Evolutionary conservation across 192 early-diverging fungal species (phyloP), one percentile per base, ranked within the genome.

Genomic region (Jimgerdemannia lactiflua): DNA sequence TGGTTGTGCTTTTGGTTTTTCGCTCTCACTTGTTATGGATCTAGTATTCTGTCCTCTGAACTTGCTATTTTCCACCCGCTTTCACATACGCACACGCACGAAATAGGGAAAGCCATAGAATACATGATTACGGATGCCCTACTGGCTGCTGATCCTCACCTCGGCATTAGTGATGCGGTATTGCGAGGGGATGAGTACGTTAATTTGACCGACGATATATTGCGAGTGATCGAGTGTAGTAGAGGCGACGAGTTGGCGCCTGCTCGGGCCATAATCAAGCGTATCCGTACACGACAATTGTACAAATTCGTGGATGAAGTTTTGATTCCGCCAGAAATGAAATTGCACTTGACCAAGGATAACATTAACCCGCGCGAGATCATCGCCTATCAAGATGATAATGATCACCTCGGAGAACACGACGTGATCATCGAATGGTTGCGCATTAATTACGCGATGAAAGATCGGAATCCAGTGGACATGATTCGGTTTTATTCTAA

Each of bases 121-220:
- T 87, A 91, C 71, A 99, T 99, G 98, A 74, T 98, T 9, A 89
- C 89, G 14, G 97, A 99, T 73, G 93, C 92, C 3, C 76, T 99
- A 41, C 79, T 95, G n/a, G 84, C 86, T 6, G 98, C 98, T 14
- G 90, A 98, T 80, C 82, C 84, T 0, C 71, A 88, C 39, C 77
- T 98, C 72, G 76, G 86, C 10, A 86, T 95, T 18, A 83, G 88
- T 6, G 70, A 87, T 4, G 81, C 91, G 2, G 85, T 99, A 43
- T 77, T 89, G 43, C 82, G 89, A 81, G 87, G 88, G 17, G 80
- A 84, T 64, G 82, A 84, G 17, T 99, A 95, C 80, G 75, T 92
- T 40, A 72, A 88, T 74, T 82, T 99, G 63, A 95, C 93, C 3
- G 98, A 99, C 74, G 89, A 89, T 42, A 90, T 99, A 42, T 67